Evolutionary conservation across 1,284 basidiomycete genomes (phyloP), one percentile per base, ranked within the genome.

Genomic region (Tilletia walkeri): DNA sequence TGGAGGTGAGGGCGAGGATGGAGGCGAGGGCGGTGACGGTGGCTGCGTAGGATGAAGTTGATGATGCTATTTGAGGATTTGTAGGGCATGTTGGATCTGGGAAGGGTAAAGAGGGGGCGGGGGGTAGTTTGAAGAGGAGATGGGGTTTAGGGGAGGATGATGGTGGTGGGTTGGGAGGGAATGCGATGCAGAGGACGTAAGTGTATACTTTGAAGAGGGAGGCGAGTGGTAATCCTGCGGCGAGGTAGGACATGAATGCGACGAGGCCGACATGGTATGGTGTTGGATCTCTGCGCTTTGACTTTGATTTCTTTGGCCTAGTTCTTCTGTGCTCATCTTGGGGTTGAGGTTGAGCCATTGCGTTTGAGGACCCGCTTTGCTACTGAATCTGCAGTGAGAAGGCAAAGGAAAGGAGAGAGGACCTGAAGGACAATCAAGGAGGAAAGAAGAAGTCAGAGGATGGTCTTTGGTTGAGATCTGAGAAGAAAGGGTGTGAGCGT

Each of bases 201-300:
- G 75, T 76, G 71, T 81, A 81, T 4, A 77, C 76, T 65, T 77
- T 78, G 73, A 80, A 81, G 73, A 80, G 76, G 66, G 73, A 78
- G 0, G 79, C 76, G 20, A 80, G 70, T 0, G 77, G 78, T 73
- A 81, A 73, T 3, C 79, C 78, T 53, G 78, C 77, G 10, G 75
- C 78, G 30, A 81, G 65, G 50, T 70, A 75, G 49, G 75, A 72
- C 10, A 81, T 63, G n/a, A 79, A 72, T n/a, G 76, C 72, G 34
- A 81, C 76, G 4, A 80, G 72, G 34, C 78, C 79, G 77, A 81
- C 80, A 56, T 79, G 76, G 65, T 81, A 78, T 39, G 59, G 59
- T 63, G 59, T 34, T 63, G 30, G 59, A 7, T 38, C 12, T 36
- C 34, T 24, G 54, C 24, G 54, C 20, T 56, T 56, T 10, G 16